These are phyloP conservation scores for Luffa acutangula DNA, from an alignment of 306 rosid genomes.

Conservation along the genomic window DNA sequence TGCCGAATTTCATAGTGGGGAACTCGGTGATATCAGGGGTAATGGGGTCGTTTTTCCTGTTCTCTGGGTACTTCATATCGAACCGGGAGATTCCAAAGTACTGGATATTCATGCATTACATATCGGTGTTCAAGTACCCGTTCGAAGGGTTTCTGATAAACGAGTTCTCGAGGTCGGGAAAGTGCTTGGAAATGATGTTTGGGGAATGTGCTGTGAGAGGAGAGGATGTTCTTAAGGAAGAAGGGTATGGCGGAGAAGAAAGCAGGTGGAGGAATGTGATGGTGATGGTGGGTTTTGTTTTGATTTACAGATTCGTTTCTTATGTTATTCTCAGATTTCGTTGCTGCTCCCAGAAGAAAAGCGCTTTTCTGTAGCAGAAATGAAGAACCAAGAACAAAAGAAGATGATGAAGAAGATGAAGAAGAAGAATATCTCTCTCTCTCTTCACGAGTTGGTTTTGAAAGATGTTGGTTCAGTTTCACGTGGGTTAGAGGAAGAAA, in stretches of 20 bases:
- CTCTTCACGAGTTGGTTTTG: neutral
- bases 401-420: neutral
- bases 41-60: constrained; percentile 86
- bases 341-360: constrained; percentile 56
- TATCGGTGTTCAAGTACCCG: constrained; percentile 88
- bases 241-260: constrained; percentile 60
- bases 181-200: constrained; percentile 65
- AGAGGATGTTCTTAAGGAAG: constrained; percentile 63
- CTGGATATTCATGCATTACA: constrained; percentile 88
- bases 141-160: constrained; percentile 89
- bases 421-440: neutral
- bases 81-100: constrained; percentile 55
- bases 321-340: constrained; percentile 74
- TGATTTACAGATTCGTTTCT: constrained; percentile 85
- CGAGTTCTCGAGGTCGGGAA: constrained; percentile 75
- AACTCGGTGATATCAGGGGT: constrained; percentile 82
- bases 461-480: neutral
- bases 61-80: constrained; percentile 93
- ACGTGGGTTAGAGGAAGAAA: neutral
- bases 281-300: constrained; percentile 68
- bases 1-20: constrained; percentile 89
- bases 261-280: constrained; percentile 69
- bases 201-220: constrained; percentile 58
- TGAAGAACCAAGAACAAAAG: neutral
- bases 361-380: constrained; percentile 17